Evolutionary conservation across 345 rosid species (phyloP).

Genomic region (Corchorus olitorius): DNA sequence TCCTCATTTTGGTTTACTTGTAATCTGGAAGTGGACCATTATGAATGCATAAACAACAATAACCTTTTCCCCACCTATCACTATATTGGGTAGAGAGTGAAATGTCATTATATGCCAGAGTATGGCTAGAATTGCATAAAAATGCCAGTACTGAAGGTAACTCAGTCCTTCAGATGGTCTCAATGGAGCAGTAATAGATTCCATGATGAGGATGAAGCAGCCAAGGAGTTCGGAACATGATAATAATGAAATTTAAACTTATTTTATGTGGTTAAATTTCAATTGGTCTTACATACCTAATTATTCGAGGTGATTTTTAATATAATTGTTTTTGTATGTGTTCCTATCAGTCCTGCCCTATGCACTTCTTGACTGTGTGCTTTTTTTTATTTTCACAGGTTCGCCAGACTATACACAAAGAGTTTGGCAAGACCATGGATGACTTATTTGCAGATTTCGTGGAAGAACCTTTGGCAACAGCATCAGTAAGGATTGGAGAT

Average conservation of each 20-base stretch:
- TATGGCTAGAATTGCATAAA: not conserved
- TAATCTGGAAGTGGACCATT: not conserved
- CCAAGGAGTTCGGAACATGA: not conserved
- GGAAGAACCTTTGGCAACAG: conserved; percentile 82
- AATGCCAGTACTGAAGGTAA: not conserved
- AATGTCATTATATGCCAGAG: not conserved
- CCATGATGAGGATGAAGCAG: not conserved
- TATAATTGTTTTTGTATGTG: not conserved
- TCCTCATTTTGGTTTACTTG: not conserved
- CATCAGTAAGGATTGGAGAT: conserved; percentile 60
- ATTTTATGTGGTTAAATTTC: not conserved
- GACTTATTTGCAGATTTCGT: conserved; percentile 64
- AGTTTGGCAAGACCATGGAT: conserved; percentile 66
- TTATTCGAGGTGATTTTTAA: not conserved
- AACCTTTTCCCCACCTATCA: not conserved
- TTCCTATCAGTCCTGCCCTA: not conserved
- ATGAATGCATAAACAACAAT: not conserved
- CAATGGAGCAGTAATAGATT: not conserved
- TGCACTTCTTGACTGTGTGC: not conserved
- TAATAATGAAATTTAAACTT: not conserved
- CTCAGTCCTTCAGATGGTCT: conserved; percentile 1
- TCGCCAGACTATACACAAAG: conserved; percentile 62
- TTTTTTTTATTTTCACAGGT: conserved; percentile 47
- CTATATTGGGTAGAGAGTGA: not conserved
- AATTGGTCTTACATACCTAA: not conserved